Evolutionary conservation across 352 stramenopile genomes (phyloP).

Genomic region (Peronospora tabacina): DNA sequence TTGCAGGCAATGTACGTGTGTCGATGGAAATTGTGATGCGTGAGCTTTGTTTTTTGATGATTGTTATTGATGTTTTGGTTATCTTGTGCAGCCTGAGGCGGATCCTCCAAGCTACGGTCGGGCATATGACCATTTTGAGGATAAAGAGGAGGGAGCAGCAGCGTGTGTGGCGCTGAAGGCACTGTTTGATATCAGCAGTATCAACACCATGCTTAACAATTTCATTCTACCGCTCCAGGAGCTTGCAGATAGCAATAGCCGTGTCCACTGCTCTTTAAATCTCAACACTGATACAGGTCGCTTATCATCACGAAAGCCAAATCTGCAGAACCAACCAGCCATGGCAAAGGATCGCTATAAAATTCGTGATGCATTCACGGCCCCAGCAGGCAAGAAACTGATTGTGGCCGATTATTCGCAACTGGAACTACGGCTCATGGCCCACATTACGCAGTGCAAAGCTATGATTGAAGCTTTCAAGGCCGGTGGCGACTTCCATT

Average conservation of each 20-base stretch:
- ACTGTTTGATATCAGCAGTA: slow-evolving; percentile 93
- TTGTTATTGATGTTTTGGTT: slow-evolving; percentile 10
- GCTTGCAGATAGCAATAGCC: slow-evolving; percentile 88
- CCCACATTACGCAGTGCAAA: slow-evolving; percentile 96
- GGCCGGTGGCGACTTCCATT: slow-evolving; percentile 89
- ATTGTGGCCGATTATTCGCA: slow-evolving; percentile 99
- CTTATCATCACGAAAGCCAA: slow-evolving; percentile 94
- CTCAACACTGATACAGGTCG: slow-evolving; percentile 99
- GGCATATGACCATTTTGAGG: slow-evolving; percentile 91
- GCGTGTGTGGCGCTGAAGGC: slow-evolving; percentile 93
- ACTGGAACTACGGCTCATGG: slow-evolving; percentile 97
- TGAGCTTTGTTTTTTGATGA: slow-evolving; percentile 4
- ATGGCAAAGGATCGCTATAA: slow-evolving; percentile 85
- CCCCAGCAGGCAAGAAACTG: slow-evolving; percentile 88
- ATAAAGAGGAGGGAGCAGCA: slow-evolving; percentile 87
- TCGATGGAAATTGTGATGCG: not conserved
- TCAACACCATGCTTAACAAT: slow-evolving; percentile 99
- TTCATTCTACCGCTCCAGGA: slow-evolving; percentile 91
- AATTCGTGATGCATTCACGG: slow-evolving; percentile 90
- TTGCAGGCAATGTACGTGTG: slow-evolving; percentile 81
- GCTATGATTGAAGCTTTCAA: slow-evolving; percentile 98
- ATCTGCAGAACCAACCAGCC: slow-evolving; percentile 97
- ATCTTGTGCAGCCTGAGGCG: slow-evolving; percentile 54
- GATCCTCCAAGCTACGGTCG: slow-evolving; percentile 60
- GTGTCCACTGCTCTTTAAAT: slow-evolving; percentile 98